phyloP scores from a whole-genome alignment of 768 basidiomycete genomes.

The Boletus huronensis region DNA sequence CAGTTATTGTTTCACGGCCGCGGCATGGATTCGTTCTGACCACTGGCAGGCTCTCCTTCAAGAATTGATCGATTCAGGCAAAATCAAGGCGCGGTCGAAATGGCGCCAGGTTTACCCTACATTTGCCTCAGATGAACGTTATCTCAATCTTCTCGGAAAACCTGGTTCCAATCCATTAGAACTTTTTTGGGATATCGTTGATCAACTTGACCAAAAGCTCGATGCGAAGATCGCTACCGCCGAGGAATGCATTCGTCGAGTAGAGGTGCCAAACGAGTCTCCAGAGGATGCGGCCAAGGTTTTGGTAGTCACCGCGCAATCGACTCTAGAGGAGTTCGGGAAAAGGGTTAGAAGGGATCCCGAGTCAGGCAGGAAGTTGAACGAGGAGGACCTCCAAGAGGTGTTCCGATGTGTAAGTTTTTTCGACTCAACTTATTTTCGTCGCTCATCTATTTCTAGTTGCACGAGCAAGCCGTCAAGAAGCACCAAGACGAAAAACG shows the following conservation, averaged over 20 bases:
- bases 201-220: slow-evolving; percentile 80
- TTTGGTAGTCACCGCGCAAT: slow-evolving; percentile 49
- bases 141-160: slow-evolving; percentile 83
- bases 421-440: not conserved
- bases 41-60: slow-evolving; percentile 59
- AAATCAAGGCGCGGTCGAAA: slow-evolving; percentile 77
- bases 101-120: slow-evolving; percentile 88
- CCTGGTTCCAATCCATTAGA: slow-evolving; percentile 95
- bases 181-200: slow-evolving; percentile 93
- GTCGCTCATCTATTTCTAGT: slow-evolving; percentile 39
- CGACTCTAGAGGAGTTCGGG: slow-evolving; percentile 62
- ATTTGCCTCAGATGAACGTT: slow-evolving; percentile 77
- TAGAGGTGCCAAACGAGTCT: slow-evolving; percentile 31
- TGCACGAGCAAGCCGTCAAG: slow-evolving; percentile 67
- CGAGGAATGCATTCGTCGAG: slow-evolving; percentile 54
- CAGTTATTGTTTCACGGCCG: not conserved
- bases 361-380: slow-evolving; percentile 49
- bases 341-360: slow-evolving; percentile 53
- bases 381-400: slow-evolving; percentile 48
- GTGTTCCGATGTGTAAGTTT: slow-evolving; percentile 62
- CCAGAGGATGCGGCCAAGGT: slow-evolving; percentile 30
- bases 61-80: slow-evolving; percentile 59
- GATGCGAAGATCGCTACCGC: slow-evolving; percentile 73
- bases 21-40: not conserved
- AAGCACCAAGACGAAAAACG: slow-evolving; percentile 84